phyloP scores from a whole-genome alignment of 2,329 filamentous ascomycete genomes.

The Thermoascus crustaceus region DNA sequence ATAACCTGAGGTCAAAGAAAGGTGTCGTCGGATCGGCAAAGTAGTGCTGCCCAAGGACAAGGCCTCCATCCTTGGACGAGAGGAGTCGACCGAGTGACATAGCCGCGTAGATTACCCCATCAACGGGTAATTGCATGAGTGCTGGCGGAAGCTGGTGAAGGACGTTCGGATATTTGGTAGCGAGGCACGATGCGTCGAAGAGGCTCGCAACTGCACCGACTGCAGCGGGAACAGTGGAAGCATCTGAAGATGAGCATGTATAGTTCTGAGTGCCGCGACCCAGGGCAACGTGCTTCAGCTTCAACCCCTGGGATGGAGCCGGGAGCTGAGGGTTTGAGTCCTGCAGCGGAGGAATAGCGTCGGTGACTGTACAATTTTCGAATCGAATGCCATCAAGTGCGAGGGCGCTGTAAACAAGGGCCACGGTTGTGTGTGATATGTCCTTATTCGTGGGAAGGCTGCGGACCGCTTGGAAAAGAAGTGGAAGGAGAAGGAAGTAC shows the following conservation, averaged over 20 bases:
- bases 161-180: constrained; percentile 16
- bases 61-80: constrained; percentile 7
- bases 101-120: constrained; percentile 20
- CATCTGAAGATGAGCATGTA: constrained; percentile 29
- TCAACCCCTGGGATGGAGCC: constrained; percentile 17
- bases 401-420: no score
- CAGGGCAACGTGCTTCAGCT: constrained; percentile 38
- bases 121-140: constrained; percentile 14
- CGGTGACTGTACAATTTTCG: neutral
- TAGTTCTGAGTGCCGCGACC: constrained; percentile 47
- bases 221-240: constrained; percentile 24
- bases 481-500: no score
- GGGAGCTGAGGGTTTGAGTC: constrained; percentile 21
- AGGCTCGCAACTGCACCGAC: constrained; percentile 40
- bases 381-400: neutral
- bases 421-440: no score
- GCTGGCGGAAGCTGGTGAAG: constrained; percentile 21
- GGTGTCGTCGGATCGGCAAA: constrained; percentile 21
- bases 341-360: constrained; percentile 3
- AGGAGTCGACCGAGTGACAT: constrained; percentile 11
- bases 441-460: no score
- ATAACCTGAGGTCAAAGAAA: constrained; percentile 24
- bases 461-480: no score
- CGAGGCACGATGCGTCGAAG: constrained; percentile 36
- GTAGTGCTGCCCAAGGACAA: constrained; percentile 31